Evolutionary conservation across 2,329 filamentous ascomycete species (phyloP).

Genomic region (Dothistroma pini): DNA sequence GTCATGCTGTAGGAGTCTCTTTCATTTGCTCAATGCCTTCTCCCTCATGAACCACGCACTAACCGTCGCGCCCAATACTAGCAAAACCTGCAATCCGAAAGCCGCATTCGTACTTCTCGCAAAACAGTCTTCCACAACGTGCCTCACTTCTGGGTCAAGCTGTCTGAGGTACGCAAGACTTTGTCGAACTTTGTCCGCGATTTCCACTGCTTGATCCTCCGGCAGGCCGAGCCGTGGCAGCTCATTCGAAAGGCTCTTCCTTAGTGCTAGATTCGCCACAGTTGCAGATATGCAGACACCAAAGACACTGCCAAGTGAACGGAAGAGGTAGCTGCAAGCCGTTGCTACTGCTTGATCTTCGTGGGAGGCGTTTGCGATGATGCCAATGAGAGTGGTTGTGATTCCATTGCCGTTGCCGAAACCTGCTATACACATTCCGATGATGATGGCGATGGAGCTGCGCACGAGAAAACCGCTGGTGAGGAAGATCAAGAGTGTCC

Average conservation of each 20-base stretch:
- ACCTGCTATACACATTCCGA: slow-evolving; percentile 54
- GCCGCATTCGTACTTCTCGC: slow-evolving; percentile 53
- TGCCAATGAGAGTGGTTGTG: slow-evolving; percentile 66
- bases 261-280: slow-evolving; percentile 65
- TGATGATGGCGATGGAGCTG: slow-evolving; percentile 51
- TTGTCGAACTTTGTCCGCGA: slow-evolving; percentile 66
- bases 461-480: slow-evolving; percentile 53
- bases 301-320: slow-evolving; percentile 63
- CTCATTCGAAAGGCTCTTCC: slow-evolving; percentile 52
- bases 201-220: slow-evolving; percentile 58
- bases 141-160: slow-evolving; percentile 58
- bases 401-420: slow-evolving; percentile 60
- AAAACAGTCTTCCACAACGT: slow-evolving; percentile 64
- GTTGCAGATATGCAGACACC: slow-evolving; percentile 68
- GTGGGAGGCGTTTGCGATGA: slow-evolving; percentile 65
- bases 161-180: slow-evolving; percentile 65
- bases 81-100: slow-evolving; percentile 48
- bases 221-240: slow-evolving; percentile 45
- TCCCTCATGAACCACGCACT: slow-evolving; percentile 46
- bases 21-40: slow-evolving; percentile 33
- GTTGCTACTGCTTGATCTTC: slow-evolving; percentile 71
- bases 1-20: no score
- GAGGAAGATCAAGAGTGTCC: slow-evolving; percentile 55
- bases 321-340: slow-evolving; percentile 77
- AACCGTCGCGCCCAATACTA: slow-evolving; percentile 50